Base-by-base conservation (phyloP, 495 filamentous ascomycete species). In the Neurospora hispaniola region DNA sequence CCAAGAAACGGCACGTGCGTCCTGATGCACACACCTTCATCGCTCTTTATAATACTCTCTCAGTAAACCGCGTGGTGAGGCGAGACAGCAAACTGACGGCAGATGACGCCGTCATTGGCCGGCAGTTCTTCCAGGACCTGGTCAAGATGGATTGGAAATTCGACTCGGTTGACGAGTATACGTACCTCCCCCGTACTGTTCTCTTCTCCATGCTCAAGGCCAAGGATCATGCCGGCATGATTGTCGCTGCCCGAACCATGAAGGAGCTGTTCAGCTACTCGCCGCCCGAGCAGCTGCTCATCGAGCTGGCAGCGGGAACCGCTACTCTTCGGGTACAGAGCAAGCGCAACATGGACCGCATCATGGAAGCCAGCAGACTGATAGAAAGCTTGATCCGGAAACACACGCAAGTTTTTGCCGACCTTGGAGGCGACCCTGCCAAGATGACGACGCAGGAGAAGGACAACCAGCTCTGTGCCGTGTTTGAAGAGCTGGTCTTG, bases 1-100 rank as follows among this genome's bases (percentile, higher is more conserved):
- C 75, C 68, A 75, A 74, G 38, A 78, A 81, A 38, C 77, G 81
- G 31, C 71, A 76, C 18, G 80, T 90, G 11, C 78, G 81, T 43
- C 90, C 90, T 0, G 90, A 94, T 74, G 83, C 90, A 1, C 87
- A 90, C 77, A 93, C 92, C 9, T 94, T 90, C 77, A 83, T 87
- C 54, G 89, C 87, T 46, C 85, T 95, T 12, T 95, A 90, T 79
- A 82, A 84, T 73, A 76, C 80, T 12, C 78, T 86, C n/a, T 78
- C 79, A 0, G 79, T 82, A 68, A 86, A 85, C 73, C 82, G 81
- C 5, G 75, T 84, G 20, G 54, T 80, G 5, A 71, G 76, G 62
- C 83, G 87, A 85, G 70, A 74, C 35, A 70, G 72, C 1, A 78
- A 84, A 80, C 78, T 88, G 77, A 20, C 78, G 3, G 75, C 70